phyloP scores from a whole-genome alignment of 192 early-diverging fungal species.

The Coemansia sp. region DNA sequence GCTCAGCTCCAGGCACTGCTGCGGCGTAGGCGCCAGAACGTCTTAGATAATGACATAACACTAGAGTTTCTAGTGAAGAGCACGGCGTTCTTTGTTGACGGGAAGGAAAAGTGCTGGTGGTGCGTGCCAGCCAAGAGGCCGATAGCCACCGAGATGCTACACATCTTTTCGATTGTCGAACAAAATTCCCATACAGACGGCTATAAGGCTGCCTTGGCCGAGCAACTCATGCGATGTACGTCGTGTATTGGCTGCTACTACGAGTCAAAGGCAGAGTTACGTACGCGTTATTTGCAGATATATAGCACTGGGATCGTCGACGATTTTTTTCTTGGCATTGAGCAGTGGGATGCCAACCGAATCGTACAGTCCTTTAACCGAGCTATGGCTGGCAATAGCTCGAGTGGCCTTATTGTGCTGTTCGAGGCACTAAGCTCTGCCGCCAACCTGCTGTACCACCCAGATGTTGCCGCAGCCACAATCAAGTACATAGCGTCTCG shows the following conservation, averaged over 20 bases:
- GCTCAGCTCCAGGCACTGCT: constrained; percentile 21
- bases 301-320: constrained; percentile 26
- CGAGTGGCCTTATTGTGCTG: constrained; percentile 21
- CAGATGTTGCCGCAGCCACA: constrained; percentile 14
- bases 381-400: neutral
- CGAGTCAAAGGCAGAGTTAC: constrained; percentile 31
- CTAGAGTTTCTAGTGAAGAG: constrained; percentile 31
- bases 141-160: constrained; percentile 44
- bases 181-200: constrained; percentile 10
- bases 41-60: neutral
- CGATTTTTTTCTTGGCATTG: constrained; percentile 23
- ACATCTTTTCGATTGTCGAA: constrained; percentile 41
- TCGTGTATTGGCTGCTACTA: constrained; percentile 46
- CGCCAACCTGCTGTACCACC: constrained; percentile 22
- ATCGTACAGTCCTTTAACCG: constrained; percentile 18
- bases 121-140: constrained; percentile 30
- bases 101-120: constrained; percentile 55
- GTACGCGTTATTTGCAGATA: constrained; percentile 17
- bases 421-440: constrained; percentile 32
- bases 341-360: constrained; percentile 43
- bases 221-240: constrained; percentile 40
- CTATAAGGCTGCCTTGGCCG: constrained; percentile 29
- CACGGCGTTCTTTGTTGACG: constrained; percentile 39
- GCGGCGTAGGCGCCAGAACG: constrained; percentile 15
- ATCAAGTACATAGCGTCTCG: constrained; percentile 19